Evolutionary conservation across 768 basidiomycete species (phyloP), one percentile per base, ranked within the genome.

Genomic region (Kwoniella sp.): DNA sequence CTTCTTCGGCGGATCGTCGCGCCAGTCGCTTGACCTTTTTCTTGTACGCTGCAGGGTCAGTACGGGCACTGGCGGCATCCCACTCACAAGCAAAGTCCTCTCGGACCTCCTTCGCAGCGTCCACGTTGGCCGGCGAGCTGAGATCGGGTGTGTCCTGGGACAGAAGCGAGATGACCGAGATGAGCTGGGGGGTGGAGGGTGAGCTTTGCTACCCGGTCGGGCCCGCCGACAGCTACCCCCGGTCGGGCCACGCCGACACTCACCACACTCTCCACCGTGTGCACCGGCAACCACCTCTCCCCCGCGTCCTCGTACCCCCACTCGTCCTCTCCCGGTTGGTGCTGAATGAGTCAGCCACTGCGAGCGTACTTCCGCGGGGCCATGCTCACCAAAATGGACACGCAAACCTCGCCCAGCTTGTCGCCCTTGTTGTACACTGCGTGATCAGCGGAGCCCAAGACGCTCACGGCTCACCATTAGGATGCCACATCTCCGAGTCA

Each of bases 211-310:
- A n/a, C n/a, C n/a, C n/a, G n/a, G n/a, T n/a, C n/a, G n/a, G n/a
- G n/a, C n/a, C n/a, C n/a, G n/a, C n/a, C n/a, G n/a, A n/a, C n/a
- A n/a, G n/a, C n/a, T n/a, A n/a, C n/a, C n/a, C n/a, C n/a, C n/a
- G n/a, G n/a, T n/a, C n/a, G n/a, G n/a, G n/a, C 12, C 8, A 14
- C 19, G 5, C 19, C 34, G 14, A 3, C 5, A 58, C 80, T 71
- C 62, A 96, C 93, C 59, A 99, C 98, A 5, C 90, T 89, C 78
- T 98, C 91, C 28, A 96, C 86, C 0, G 88, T 87, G 73, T 99
- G 95, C 39, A 99, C 90, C 3, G 95, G 95, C 79, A 92, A 78
- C 95, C 95, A 99, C 57, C 95, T 78, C 77, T 99, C 95, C 37
- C 89, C 86, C 1, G 95, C 90, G 65, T 92, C 89, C 73, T 99